Conservation (phyloP, 2,329 filamentous ascomycete genomes). For the Venturia pyrina region DNA sequence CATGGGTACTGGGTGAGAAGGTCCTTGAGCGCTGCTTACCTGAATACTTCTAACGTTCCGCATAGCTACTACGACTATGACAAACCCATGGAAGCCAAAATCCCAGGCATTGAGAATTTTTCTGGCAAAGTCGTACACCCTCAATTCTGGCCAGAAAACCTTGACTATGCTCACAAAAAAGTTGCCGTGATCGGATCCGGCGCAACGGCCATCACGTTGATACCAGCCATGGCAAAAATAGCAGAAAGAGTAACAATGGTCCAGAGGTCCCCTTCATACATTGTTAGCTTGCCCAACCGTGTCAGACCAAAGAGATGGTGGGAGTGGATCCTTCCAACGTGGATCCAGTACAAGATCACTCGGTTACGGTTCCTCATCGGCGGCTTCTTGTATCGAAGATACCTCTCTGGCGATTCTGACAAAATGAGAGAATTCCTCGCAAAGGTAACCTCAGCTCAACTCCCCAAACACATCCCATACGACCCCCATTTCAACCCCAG, state of each 20-base stretch:
- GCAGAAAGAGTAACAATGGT: slow-evolving; percentile 66
- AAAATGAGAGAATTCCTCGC: slow-evolving; percentile 40
- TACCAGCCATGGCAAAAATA: slow-evolving; percentile 57
- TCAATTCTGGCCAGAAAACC: slow-evolving; percentile 64
- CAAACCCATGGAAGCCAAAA: slow-evolving; percentile 46
- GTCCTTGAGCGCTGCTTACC: not conserved
- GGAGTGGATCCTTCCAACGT: slow-evolving; percentile 3
- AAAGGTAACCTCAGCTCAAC: slow-evolving; percentile 32
- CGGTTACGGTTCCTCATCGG: slow-evolving; percentile 43
- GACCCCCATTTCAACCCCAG: slow-evolving; percentile 37
- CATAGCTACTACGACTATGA: slow-evolving; percentile 60
- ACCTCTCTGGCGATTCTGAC: slow-evolving; percentile 45
- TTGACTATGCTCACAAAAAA: slow-evolving; percentile 56
- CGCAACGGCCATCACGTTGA: slow-evolving; percentile 67
- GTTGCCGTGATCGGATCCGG: slow-evolving; percentile 67
- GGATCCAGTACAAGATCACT: slow-evolving; percentile 31
- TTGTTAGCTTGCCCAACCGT: slow-evolving; percentile 41
- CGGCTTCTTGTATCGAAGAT: slow-evolving; percentile 36
- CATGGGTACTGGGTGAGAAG: slow-evolving; percentile 44
- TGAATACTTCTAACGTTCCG: not conserved
- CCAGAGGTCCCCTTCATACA: slow-evolving; percentile 66
- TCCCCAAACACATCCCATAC: slow-evolving; percentile 38
- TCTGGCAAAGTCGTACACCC: slow-evolving; percentile 55
- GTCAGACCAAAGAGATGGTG: slow-evolving; percentile 2
- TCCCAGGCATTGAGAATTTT: slow-evolving; percentile 60